These are phyloP conservation scores for Suillus brevipes DNA, from an alignment of 768 basidiomycete species.

Conservation along the genomic window DNA sequence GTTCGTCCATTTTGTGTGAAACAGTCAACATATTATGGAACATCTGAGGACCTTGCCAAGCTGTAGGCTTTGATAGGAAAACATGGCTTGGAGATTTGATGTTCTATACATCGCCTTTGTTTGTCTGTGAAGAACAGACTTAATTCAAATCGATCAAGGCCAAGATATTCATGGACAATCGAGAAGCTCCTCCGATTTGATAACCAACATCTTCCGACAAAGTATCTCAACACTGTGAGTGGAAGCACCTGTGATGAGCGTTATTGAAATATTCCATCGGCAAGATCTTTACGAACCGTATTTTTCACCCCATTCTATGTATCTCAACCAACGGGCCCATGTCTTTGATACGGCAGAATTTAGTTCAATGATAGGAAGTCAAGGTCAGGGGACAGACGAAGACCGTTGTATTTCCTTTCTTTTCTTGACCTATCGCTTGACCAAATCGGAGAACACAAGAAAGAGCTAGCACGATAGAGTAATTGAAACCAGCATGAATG, in stretches of 20 bases:
- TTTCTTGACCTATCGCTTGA: constrained; percentile 9
- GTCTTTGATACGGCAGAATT: constrained; percentile 42
- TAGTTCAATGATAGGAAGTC: constrained; percentile 43
- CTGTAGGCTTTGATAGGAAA: constrained; percentile 35
- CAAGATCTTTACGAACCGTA: constrained; percentile 33
- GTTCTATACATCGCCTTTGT: constrained; percentile 38
- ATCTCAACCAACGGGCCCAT: constrained; percentile 40
- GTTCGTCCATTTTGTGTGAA: constrained; percentile 30
- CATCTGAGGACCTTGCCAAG: constrained; percentile 31
- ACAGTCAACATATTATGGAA: constrained; percentile 28
- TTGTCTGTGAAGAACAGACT: constrained; percentile 33
- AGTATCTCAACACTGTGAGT: constrained; percentile 27
- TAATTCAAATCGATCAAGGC: constrained; percentile 26
- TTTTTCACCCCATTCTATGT: constrained; percentile 41
- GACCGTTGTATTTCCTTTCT: constrained; percentile 18
- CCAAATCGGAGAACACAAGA: not conserved
- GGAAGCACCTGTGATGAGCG: constrained; percentile 18
- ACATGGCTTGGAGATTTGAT: constrained; percentile 32
- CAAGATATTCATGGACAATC: constrained; percentile 27
- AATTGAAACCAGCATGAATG: constrained; percentile 4
- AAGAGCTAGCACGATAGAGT: not conserved
- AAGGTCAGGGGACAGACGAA: constrained; percentile 41
- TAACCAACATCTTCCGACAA: constrained; percentile 20
- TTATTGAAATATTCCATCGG: not conserved
- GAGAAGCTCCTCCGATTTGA: constrained; percentile 28